Base-by-base conservation (phyloP, 148 eudicot genomes). In the Arctostaphylos glauca region DNA sequence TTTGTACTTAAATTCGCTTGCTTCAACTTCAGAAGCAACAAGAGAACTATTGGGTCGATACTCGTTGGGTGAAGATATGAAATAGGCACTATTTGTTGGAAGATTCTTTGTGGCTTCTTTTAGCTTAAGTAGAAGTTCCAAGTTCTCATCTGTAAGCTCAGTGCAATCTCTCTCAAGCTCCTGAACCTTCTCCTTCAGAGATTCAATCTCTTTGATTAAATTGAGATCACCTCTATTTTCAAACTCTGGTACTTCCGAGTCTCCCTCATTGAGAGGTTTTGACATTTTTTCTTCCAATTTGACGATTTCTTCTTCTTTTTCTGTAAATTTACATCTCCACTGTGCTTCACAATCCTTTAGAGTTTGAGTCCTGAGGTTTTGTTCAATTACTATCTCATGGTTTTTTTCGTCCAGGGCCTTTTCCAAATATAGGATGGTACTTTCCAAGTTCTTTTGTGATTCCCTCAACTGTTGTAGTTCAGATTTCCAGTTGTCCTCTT, bases 81-180 rank as follows among this genome's bases (percentile, higher is more conserved):
- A 64, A 44, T 75, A 75, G 16, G 74, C 76, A 73, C 79, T 83
- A 71, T 85, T 60, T 79, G 78, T 62, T 31, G 81, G 77, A 52
- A 52, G 56, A 55, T 84, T 71, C 52, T 54, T 77, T 53, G 55
- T 80, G 48, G 79, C 41, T 81, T 89, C 86, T 80, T 89, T 90
- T 74, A 90, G 89, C 88, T 87, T 84, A 56, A 81, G 77, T 55
- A 85, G 79, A 81, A 91, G 93, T 76, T 87, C 83, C 86, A 91
- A 62, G 85, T 91, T 91, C 79, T 91, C 93, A 77, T 88, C 83
- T 49, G 91, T 88, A 73, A 91, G 90, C 74, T 91, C 92, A 87
- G 62, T 81, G 81, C 92, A 88, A 80, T 88, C 91, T 77, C 77
- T 87, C 85, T 91, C 94, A 43, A 90, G 91, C 83, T 86, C 92